phyloP scores from a whole-genome alignment of 163 green algal genomes.

The Botryococcus braunii region DNA sequence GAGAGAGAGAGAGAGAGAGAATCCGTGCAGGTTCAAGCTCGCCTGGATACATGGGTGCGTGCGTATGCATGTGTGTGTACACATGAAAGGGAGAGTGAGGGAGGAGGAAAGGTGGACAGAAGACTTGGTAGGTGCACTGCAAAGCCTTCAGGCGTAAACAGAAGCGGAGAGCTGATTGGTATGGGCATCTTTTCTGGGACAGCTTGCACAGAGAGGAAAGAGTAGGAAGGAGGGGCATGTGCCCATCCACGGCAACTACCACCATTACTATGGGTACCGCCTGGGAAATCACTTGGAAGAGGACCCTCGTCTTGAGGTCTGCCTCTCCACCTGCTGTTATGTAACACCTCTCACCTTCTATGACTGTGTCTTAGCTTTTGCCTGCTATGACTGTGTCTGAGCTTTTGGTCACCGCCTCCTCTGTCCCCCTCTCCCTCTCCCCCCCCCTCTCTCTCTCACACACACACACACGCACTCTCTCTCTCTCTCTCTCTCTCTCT shows the following conservation, averaged over 20 bases:
- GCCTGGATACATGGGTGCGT: no score
- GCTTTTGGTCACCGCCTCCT: not conserved
- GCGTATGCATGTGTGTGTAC: no score
- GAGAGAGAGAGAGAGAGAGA: no score
- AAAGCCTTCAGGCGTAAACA: no score
- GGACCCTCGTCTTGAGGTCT: conserved; percentile 34
- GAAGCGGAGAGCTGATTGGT: no score
- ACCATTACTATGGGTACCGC: conserved; percentile 51
- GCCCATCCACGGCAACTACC: conserved; percentile 49
- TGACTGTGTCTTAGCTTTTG: not conserved
- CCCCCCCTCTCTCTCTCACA: not conserved
- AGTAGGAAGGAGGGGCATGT: no score
- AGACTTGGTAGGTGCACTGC: no score
- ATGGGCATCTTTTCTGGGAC: no score
- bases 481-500: not conserved
- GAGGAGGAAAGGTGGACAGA: no score
- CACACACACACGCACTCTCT: not conserved
- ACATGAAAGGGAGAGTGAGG: no score
- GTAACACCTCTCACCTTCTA: not conserved
- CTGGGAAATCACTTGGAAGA: conserved; percentile 18
- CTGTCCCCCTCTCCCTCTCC: not conserved
- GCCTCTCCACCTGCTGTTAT: not conserved
- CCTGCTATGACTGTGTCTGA: not conserved
- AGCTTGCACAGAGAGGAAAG: no score
- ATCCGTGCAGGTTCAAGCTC: no score